Conservation (phyloP, 192 early-diverging fungal species). For the Coemansia sp. region DNA sequence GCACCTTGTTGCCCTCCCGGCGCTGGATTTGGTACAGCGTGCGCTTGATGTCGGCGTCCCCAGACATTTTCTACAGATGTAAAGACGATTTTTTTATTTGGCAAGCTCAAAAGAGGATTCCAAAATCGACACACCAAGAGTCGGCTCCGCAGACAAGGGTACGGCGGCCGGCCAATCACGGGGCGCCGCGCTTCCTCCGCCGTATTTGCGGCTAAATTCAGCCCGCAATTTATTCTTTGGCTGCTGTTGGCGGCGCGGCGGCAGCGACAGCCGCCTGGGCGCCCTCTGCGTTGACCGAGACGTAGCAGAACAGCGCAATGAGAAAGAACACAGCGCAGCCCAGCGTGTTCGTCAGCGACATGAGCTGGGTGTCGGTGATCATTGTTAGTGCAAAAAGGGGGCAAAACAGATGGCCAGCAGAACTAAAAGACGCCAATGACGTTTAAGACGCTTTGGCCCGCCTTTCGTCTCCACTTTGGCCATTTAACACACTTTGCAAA, state of each 20-base stretch:
- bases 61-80: conserved; percentile 12
- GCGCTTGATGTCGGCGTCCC: conserved; percentile 34
- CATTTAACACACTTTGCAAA: neutral
- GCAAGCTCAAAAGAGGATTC: neutral
- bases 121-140: neutral
- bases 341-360: conserved; percentile 37
- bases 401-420: neutral
- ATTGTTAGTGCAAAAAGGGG: conserved; percentile 1
- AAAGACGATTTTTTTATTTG: neutral
- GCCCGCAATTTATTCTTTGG: neutral
- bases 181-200: conserved; percentile 12
- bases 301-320: conserved; percentile 41
- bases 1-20: conserved; percentile 42
- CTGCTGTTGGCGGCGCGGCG: too few relatives aligned
- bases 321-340: conserved; percentile 39
- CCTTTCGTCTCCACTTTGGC: neutral
- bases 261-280: neutral
- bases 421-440: neutral
- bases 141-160: too few relatives aligned
- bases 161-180: conserved; percentile 8
- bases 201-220: neutral
- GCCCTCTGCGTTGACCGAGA: conserved; percentile 23
- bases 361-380: conserved; percentile 46
- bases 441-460: neutral
- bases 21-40: conserved; percentile 35